Percentiles rank a stretch among this genome's conserved stretches.
These are phyloP conservation scores for Apiospora rasikravindrae DNA, from an alignment of 2,329 filamentous ascomycete species.

Conservation along the genomic window DNA sequence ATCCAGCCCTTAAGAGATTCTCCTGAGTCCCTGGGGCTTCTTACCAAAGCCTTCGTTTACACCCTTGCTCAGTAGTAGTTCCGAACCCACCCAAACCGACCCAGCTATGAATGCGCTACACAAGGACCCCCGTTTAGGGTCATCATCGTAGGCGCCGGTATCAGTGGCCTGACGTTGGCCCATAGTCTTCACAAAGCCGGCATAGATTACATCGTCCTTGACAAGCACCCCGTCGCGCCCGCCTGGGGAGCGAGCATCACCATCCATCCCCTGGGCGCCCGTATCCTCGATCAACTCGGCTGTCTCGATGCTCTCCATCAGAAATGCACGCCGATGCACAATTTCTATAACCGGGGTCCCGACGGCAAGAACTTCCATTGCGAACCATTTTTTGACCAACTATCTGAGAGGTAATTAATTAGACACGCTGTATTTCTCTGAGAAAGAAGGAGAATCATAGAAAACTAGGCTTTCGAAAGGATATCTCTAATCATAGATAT, in stretches of 20 bases:
- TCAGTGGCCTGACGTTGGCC: background rate
- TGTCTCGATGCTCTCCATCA: background rate
- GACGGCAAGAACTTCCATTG: background rate
- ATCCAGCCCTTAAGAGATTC: background rate
- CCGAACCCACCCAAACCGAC: background rate
- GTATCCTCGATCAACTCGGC: background rate
- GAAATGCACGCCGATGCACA: background rate
- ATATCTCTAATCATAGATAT: background rate
- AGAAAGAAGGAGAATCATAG: no score
- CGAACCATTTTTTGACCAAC: background rate
- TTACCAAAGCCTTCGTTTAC: no score
- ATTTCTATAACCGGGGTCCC: background rate
- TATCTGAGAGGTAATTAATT: background rate
- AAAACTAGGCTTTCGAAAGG: background rate
- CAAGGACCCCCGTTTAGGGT: background rate
- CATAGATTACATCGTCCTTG: background rate
- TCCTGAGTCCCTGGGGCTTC: background rate
- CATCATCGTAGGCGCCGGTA: slow-evolving; percentile 6
- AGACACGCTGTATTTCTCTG: background rate
- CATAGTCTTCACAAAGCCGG: background rate
- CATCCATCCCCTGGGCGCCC: background rate
- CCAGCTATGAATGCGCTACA: background rate
- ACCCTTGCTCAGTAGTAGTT: background rate
- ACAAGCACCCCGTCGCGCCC: background rate
- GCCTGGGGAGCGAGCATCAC: background rate